phyloP scores from a whole-genome alignment of 2,329 filamentous ascomycete species.

The Colletotrichum lupini region DNA sequence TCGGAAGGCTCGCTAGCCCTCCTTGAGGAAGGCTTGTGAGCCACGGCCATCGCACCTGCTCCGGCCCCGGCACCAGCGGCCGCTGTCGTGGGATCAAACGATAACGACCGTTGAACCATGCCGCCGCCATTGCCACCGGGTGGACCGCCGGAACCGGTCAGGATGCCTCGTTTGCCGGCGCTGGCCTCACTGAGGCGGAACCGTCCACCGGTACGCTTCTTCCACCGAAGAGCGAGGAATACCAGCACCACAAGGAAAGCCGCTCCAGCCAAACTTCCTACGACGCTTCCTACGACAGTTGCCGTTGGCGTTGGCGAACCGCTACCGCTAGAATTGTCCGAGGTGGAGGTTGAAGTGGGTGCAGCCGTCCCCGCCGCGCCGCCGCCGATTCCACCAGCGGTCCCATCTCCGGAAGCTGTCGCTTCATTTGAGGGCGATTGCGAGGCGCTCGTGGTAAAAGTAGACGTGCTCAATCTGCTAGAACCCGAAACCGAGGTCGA shows the following conservation, averaged over 20 bases:
- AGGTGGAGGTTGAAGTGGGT: conserved; percentile 38
- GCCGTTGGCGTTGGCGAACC: conserved; percentile 34
- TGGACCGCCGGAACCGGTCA: conserved; percentile 40
- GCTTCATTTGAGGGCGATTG: background rate
- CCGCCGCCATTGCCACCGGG: conserved; percentile 36
- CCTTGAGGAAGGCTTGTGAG: conserved; percentile 48
- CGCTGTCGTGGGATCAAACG: conserved; percentile 42
- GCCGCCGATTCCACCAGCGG: conserved; percentile 8
- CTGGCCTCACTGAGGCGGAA: conserved; percentile 56
- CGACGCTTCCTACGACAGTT: conserved; percentile 64
- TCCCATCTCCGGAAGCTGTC: conserved; percentile 11
- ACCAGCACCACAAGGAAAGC: conserved; percentile 66
- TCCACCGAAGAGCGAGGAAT: conserved; percentile 65
- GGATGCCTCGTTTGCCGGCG: conserved; percentile 44
- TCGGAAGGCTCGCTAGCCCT: conserved; percentile 44
- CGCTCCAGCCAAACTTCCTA: conserved; percentile 68
- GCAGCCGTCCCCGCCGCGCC: conserved; percentile 7
- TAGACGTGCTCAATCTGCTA: conserved; percentile 4
- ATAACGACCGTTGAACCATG: conserved; percentile 60
- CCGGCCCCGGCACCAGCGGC: conserved; percentile 1
- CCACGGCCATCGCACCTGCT: conserved; percentile 27
- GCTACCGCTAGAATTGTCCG: conserved; percentile 21
- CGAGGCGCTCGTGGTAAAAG: conserved; percentile 26
- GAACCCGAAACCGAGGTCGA: conserved; percentile 4
- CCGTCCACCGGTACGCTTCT: conserved; percentile 59